These are phyloP conservation scores for Suillus paluster DNA, from an alignment of 768 basidiomycete genomes.

Conservation along the genomic window DNA sequence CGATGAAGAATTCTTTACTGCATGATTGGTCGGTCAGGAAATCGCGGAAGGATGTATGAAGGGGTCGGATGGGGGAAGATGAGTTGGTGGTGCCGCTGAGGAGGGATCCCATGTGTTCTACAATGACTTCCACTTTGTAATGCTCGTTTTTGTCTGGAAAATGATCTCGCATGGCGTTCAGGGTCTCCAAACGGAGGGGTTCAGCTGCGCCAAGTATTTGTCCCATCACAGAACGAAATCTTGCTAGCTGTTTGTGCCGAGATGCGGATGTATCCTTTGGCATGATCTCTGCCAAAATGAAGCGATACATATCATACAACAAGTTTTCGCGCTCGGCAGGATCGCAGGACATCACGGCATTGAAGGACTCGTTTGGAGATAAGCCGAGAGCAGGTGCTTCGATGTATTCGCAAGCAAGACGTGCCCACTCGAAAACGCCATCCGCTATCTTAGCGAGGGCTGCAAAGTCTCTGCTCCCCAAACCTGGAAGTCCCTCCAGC, in stretches of 20 bases:
- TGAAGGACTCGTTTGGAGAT: neutral
- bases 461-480: neutral
- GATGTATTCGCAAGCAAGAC: slow-evolving; percentile 11
- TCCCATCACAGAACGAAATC: slow-evolving; percentile 3
- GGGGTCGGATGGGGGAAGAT: slow-evolving; percentile 16
- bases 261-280: neutral
- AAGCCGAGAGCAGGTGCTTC: neutral
- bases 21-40: slow-evolving; percentile 21
- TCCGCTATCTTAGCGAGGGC: neutral
- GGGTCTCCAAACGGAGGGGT: neutral
- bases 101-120: slow-evolving; percentile 10
- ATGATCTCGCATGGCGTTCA: neutral
- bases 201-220: slow-evolving; percentile 6
- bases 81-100: slow-evolving; percentile 8
- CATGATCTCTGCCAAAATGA: slow-evolving; percentile 1
- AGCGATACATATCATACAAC: neutral
- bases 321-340: neutral
- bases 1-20: slow-evolving; percentile 18
- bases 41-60: slow-evolving; percentile 35
- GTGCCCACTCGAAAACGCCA: slow-evolving; percentile 8
- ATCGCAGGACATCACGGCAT: neutral
- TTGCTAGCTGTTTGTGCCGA: neutral
- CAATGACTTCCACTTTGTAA: neutral
- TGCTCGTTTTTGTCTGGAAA: neutral
- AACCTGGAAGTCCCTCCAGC: neutral